Conservation (phyloP, 306 rosid species). For the Rubus parviflorus region DNA sequence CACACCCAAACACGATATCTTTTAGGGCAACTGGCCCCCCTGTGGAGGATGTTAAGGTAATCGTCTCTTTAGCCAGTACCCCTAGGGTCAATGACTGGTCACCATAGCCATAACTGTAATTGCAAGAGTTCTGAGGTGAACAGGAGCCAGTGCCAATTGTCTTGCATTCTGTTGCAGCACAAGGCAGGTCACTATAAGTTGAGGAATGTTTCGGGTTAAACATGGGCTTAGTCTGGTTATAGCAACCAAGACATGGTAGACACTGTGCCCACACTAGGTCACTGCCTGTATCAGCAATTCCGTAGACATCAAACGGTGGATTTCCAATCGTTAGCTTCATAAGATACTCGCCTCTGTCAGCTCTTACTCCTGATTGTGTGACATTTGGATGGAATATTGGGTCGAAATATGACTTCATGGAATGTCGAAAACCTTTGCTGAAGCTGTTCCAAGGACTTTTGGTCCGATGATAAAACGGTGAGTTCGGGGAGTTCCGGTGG, state of each 20-base stretch:
- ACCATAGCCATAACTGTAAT: slow-evolving; percentile 45
- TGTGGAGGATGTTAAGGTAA: slow-evolving; percentile 31
- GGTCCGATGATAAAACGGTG: slow-evolving; percentile 25
- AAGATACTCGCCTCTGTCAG: slow-evolving; percentile 54
- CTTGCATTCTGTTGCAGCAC: slow-evolving; percentile 44
- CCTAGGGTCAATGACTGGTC: slow-evolving; percentile 38
- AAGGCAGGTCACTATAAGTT: slow-evolving; percentile 41
- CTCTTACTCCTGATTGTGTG: slow-evolving; percentile 3
- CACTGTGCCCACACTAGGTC: slow-evolving; percentile 66
- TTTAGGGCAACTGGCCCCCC: slow-evolving; percentile 21
- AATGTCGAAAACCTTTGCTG: neutral
- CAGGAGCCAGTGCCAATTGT: slow-evolving; percentile 28
- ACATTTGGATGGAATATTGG: neutral
- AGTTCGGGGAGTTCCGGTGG: slow-evolving; percentile 23
- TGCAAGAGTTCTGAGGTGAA: slow-evolving; percentile 38
- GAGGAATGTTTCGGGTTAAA: slow-evolving; percentile 48
- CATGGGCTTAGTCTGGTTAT: slow-evolving; percentile 42
- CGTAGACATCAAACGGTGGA: slow-evolving; percentile 55
- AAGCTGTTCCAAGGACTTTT: neutral
- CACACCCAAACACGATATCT: slow-evolving; percentile 53
- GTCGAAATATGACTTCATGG: neutral
- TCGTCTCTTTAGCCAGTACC: slow-evolving; percentile 41
- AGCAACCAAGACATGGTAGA: slow-evolving; percentile 44
- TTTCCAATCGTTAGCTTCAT: slow-evolving; percentile 53
- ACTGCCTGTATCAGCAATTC: slow-evolving; percentile 61